A percentile compares a stretch with the other conserved stretches of the same genome.
These are phyloP conservation scores for Lachancea quebecensis DNA, from an alignment of 805 yeast genomes.

Conservation along the genomic window DNA sequence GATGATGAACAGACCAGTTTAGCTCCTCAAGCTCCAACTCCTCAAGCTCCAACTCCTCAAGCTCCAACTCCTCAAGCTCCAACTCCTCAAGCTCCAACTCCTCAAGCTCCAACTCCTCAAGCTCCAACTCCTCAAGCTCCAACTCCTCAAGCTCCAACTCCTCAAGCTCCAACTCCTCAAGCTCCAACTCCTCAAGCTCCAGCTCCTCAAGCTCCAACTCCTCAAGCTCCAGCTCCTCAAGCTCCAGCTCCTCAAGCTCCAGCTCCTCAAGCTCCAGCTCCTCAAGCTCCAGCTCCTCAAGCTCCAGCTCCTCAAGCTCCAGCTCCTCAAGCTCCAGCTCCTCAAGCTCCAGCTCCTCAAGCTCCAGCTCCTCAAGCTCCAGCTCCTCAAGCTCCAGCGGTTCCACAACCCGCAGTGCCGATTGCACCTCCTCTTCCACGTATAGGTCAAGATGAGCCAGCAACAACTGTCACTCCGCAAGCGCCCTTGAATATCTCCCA, in stretches of 20 bases:
- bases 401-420: constrained; percentile 31
- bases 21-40: constrained; percentile 4
- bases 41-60: constrained; percentile 10
- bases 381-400: constrained; percentile 28
- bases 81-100: constrained; percentile 1
- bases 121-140: constrained; percentile 4
- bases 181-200: constrained; percentile 12
- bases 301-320: background rate
- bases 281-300: constrained; percentile 30
- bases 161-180: constrained; percentile 15
- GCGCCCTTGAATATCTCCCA: background rate
- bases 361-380: constrained; percentile 27
- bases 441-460: constrained; percentile 2
- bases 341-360: constrained; percentile 3
- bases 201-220: background rate
- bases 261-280: constrained; percentile 30
- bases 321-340: constrained; percentile 23
- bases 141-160: constrained; percentile 5
- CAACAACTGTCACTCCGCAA: constrained; percentile 7
- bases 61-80: constrained; percentile 5
- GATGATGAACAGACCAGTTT: constrained; percentile 29
- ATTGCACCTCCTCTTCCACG: constrained; percentile 40
- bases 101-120: constrained; percentile 3
- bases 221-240: constrained; percentile 24
- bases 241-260: constrained; percentile 1